phyloP scores from a whole-genome alignment of 1,284 basidiomycete genomes.

The Grifola frondosa region DNA sequence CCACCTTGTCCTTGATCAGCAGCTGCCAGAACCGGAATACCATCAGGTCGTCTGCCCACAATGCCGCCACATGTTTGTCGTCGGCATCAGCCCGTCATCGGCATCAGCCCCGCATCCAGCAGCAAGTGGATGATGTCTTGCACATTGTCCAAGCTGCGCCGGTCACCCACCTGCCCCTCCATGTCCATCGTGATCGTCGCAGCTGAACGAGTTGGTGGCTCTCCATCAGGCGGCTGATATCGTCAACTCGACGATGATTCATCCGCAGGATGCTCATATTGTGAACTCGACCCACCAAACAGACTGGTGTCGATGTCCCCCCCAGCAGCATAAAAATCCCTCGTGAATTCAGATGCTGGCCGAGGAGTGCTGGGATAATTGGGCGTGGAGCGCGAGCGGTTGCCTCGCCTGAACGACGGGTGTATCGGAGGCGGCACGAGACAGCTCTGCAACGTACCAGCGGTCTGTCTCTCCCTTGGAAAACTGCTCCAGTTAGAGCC shows the following conservation, averaged over 20 bases:
- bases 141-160: constrained; percentile 40
- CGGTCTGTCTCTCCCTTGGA: no score
- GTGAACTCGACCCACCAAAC: constrained; percentile 20
- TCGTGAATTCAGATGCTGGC: constrained; percentile 49
- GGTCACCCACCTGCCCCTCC: constrained; percentile 23
- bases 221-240: constrained; percentile 23
- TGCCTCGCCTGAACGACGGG: constrained; percentile 9
- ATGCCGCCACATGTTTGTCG: constrained; percentile 48
- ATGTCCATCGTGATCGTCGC: constrained; percentile 34
- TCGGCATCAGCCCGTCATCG: no score
- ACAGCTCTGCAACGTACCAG: no score
- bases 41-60: constrained; percentile 49
- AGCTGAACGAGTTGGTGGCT: constrained; percentile 21
- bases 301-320: constrained; percentile 20
- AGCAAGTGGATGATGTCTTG: constrained; percentile 44
- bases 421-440: constrained; percentile 22
- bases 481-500: no score
- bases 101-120: constrained; percentile 32
- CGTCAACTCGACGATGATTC: constrained; percentile 13
- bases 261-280: constrained; percentile 25
- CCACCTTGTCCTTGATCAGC: constrained; percentile 45
- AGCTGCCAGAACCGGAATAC: constrained; percentile 62
- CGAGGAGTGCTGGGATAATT: no score
- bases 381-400: constrained; percentile 16
- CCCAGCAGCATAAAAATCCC: constrained; percentile 56